Evolutionary conservation across 2,329 filamentous ascomycete species (phyloP), one percentile per base, ranked within the genome.

Genomic region (Fusarium cicatricum): DNA sequence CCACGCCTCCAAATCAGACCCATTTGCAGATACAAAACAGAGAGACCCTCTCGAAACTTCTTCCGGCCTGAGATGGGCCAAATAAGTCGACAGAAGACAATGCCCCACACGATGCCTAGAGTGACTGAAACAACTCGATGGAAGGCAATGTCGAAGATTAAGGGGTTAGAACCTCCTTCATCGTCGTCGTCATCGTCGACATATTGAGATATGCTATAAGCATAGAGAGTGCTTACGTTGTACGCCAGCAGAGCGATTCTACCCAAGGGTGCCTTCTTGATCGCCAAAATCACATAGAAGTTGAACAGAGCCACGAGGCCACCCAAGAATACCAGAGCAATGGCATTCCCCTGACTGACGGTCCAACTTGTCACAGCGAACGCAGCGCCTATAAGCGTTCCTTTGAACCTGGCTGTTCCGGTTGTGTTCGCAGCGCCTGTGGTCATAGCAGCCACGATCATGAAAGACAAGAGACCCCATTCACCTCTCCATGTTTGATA

Each of bases 361-460:
- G 89, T 81, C 95, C 95, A 99, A 40, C 90, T 86, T 11, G 90
- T 63, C 28, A 93, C 82, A 0, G 94, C 91, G 60, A 88, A 88
- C 2, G 83, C 71, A 7, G 92, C 92, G 15, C 95, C 95, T 32
- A 96, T 80, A 29, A 92, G 81, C 1, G 94, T 99, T 52, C 94
- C 95, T 9, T 91, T 80, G 71, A 98, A 94, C 65, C 95, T 88
- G 42, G 93, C 87, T 69, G 88, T 87, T 4, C 92, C 93, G 0
- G 94, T 97, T 2, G 94, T 97, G 73, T 98, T 99, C 19, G 92
- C 91, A 8, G 95, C 92, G 23, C 95, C 95, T 17, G 97, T 94
- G 0, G 94, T 99, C 92, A 97, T 98, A 32, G 91, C 92, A 71
- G 93, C 96, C 19, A 99, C 95, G 70, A 98, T 87, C 94, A 98